These are phyloP conservation scores for Chytriomyces hyalinus DNA, from an alignment of 192 early-diverging fungal species.

Conservation along the genomic window DNA sequence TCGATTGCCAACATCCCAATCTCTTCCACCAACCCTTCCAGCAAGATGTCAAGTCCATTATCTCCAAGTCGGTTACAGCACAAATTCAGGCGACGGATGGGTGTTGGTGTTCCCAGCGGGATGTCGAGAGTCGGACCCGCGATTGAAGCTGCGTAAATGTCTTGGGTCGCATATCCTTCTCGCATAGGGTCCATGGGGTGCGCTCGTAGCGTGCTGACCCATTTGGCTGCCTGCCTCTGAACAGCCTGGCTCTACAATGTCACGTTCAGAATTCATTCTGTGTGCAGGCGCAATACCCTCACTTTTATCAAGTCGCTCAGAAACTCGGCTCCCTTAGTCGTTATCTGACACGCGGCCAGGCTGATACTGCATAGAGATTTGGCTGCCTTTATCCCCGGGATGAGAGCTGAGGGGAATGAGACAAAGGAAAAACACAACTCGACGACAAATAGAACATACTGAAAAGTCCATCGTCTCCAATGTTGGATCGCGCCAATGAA, in stretches of 20 bases:
- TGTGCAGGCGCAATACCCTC: background rate
- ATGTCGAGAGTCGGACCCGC: constrained; percentile 19
- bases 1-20: constrained; percentile 48
- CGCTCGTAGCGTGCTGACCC: constrained; percentile 34
- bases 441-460: constrained; percentile 12
- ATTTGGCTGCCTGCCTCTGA: constrained; percentile 42
- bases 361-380: constrained; percentile 34
- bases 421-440: background rate
- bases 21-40: constrained; percentile 46
- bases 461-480: constrained; percentile 47
- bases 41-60: constrained; percentile 37
- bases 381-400: constrained; percentile 34
- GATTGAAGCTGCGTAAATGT: constrained; percentile 22
- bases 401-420: constrained; percentile 5
- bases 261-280: background rate
- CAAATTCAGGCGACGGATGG: constrained; percentile 39
- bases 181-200: constrained; percentile 27
- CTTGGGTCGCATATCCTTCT: constrained; percentile 17
- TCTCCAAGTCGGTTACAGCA: constrained; percentile 46
- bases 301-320: constrained; percentile 42
- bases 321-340: constrained; percentile 33
- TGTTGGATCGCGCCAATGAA: constrained; percentile 43
- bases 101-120: constrained; percentile 26
- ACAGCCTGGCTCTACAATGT: constrained; percentile 33
- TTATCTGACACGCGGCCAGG: constrained; percentile 39